These are phyloP conservation scores for Venustampulla echinocandica DNA, from an alignment of 495 filamentous ascomycete genomes.

Conservation along the genomic window DNA sequence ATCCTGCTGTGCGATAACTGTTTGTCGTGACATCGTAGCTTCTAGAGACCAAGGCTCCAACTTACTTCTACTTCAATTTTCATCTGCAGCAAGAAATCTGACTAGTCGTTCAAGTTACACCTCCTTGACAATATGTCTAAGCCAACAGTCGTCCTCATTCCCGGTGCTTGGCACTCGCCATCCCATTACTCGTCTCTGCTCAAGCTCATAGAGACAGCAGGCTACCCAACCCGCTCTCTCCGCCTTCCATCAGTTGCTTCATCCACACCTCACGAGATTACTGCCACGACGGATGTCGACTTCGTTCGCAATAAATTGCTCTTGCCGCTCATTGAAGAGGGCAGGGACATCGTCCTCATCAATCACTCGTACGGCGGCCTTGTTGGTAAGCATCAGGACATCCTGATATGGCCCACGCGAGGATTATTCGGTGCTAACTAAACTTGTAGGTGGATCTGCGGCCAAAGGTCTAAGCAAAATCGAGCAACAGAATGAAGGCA, in stretches of 20 bases:
- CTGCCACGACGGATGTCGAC: neutral
- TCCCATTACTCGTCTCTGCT: neutral
- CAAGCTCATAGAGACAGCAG: neutral
- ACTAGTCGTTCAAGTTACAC: too few relatives aligned
- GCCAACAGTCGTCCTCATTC: neutral
- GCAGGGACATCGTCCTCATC: constrained; percentile 21
- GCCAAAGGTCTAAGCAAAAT: constrained; percentile 30
- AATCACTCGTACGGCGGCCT: constrained; percentile 32
- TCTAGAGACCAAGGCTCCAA: too few relatives aligned
- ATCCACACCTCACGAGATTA: neutral
- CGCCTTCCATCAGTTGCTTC: neutral
- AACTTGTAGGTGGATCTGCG: too few relatives aligned
- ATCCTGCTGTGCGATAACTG: too few relatives aligned
- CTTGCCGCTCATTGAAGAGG: neutral
- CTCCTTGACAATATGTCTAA: too few relatives aligned
- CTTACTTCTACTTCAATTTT: too few relatives aligned
- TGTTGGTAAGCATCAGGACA: too few relatives aligned
- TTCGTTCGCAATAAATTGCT: neutral
- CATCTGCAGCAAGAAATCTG: too few relatives aligned
- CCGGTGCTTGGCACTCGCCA: constrained; percentile 1
- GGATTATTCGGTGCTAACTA: too few relatives aligned
- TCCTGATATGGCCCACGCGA: too few relatives aligned
- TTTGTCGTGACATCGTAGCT: too few relatives aligned
- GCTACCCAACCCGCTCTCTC: neutral
- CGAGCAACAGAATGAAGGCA: constrained; percentile 29